Percentiles rank a stretch among this genome's conserved stretches.
Evolutionary conservation across 2,329 filamentous ascomycete species (phyloP).

Genomic region (Penicillium sp.): DNA sequence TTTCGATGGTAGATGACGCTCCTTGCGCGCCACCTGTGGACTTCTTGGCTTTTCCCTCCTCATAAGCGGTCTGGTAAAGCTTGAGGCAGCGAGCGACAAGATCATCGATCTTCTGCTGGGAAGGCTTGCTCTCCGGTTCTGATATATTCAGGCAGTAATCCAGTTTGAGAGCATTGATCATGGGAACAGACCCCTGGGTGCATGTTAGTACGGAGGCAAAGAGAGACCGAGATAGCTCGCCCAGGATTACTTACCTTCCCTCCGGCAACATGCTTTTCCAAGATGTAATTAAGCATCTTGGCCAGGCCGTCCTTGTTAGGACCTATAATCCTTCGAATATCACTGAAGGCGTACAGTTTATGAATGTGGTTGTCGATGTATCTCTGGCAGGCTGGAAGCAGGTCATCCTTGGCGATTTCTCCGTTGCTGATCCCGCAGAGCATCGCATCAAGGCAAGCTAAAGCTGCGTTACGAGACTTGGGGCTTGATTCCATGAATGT

Average conservation of each 20-base stretch:
- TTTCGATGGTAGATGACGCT: conserved; percentile 48
- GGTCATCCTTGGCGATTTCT: conserved; percentile 35
- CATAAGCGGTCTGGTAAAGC: conserved; percentile 34
- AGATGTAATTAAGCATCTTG: conserved; percentile 38
- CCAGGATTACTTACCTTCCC: conserved; percentile 32
- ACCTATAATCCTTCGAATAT: conserved; percentile 46
- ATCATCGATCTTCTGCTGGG: conserved; percentile 40
- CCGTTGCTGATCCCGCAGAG: conserved; percentile 36
- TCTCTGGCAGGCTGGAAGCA: conserved; percentile 46
- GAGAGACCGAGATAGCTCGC: background rate
- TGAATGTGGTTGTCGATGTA: conserved; percentile 50
- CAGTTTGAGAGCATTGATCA: conserved; percentile 52
- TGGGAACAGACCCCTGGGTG: conserved; percentile 36
- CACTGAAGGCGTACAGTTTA: conserved; percentile 55
- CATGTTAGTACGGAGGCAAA: conserved; percentile 14
- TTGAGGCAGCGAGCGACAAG: conserved; percentile 49
- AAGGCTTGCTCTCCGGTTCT: conserved; percentile 33
- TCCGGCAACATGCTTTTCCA: conserved; percentile 27
- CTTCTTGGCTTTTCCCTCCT: conserved; percentile 16
- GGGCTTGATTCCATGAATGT: conserved; percentile 42
- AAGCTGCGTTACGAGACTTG: conserved; percentile 51
- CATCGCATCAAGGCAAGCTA: conserved; percentile 45
- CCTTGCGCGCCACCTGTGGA: conserved; percentile 15
- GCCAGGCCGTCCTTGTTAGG: conserved; percentile 34
- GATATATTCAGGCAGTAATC: conserved; percentile 51